Conservation (phyloP, 75 land plant species). For the Ceratopteris richardii region DNA sequence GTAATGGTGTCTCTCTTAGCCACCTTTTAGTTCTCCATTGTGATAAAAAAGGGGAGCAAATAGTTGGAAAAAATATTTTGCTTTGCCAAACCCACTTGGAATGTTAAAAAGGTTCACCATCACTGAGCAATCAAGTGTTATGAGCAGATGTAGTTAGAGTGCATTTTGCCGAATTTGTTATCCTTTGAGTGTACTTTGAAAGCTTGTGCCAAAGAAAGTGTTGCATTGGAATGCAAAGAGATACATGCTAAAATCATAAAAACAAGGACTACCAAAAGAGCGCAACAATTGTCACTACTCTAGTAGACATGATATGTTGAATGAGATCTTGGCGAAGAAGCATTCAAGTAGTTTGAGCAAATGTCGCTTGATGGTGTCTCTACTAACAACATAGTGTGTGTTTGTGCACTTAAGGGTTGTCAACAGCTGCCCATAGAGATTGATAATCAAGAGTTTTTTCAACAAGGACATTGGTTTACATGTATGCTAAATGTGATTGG, state of each 20-base stretch:
- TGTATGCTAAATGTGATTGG: conserved; percentile 16
- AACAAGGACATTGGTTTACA: conserved; percentile 7
- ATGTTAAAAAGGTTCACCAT: no score
- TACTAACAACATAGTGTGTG: conserved; percentile 28
- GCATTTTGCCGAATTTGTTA: conserved; percentile 35
- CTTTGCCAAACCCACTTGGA: no score
- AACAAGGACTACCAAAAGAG: conserved; percentile 14
- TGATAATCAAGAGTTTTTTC: conserved; percentile 11
- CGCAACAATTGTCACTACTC: conserved; percentile 25
- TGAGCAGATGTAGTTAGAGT: conserved; percentile 21
- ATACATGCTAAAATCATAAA: conserved; percentile 20
- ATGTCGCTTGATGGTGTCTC: conserved; percentile 25
- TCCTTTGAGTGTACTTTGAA: conserved; percentile 26
- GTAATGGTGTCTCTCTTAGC: no score
- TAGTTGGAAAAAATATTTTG: no score
- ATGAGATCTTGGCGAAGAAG: conserved; percentile 27
- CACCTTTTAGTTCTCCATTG: no score
- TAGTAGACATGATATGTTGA: conserved; percentile 39
- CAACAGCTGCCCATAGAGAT: not conserved
- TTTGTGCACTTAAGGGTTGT: conserved; percentile 34
- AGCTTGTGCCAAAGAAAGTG: conserved; percentile 39
- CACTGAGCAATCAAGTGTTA: conserved; percentile 35
- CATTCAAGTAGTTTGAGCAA: conserved; percentile 27
- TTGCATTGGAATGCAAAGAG: conserved; percentile 20
- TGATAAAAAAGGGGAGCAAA: no score